Base-by-base conservation (phyloP, 805 yeast species). In the Saturnispora quitensis region DNA sequence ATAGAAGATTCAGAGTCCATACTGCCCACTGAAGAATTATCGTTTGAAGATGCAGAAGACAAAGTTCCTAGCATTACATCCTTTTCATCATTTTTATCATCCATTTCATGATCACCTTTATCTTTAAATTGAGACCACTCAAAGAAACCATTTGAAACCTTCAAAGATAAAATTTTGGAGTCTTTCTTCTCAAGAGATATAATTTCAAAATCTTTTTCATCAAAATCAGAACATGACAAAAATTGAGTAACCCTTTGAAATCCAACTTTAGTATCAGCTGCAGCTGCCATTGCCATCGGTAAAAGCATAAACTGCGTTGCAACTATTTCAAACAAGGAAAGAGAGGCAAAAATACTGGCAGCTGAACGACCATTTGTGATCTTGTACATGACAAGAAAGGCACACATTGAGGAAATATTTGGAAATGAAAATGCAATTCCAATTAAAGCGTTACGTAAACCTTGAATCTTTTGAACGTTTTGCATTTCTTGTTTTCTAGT, bases 271-370 rank as follows among this genome's bases (percentile, higher is more conserved):
- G 83, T 84, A 69, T 86, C 93, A 2, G 84, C 73, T 53, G 80
- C 77, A 1, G 84, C 73, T 22, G 85, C 78, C 35, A 84, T 65
- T 2, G 89, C 84, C 67, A 83, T 69, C 17, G 95, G 95, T 42
- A 84, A 66, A 73, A 84, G 71, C 60, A 84, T 72, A 57, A 84
- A 79, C 60, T 80, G 85, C 43, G 76, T 73, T 6, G 88, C 69
- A 54, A 86, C 71, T 13, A 75, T 74, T 58, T 76, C 78, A 65
- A 84, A 85, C 52, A 84, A 71, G 0, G 89, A 76, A 46, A 86
- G 68, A 4, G 93, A 84, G 0, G 90, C 73, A 62, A 86, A 86
- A 22, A 86, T 75, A 34, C 73, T 71, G 12, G 82, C 89, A n/a
- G 88, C 78, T 45, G 73, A 72, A 56, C 72, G 67, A 40, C 67